Base-by-base conservation (phyloP, 2,329 filamentous ascomycete species). In the Parastagonospora avenae region DNA sequence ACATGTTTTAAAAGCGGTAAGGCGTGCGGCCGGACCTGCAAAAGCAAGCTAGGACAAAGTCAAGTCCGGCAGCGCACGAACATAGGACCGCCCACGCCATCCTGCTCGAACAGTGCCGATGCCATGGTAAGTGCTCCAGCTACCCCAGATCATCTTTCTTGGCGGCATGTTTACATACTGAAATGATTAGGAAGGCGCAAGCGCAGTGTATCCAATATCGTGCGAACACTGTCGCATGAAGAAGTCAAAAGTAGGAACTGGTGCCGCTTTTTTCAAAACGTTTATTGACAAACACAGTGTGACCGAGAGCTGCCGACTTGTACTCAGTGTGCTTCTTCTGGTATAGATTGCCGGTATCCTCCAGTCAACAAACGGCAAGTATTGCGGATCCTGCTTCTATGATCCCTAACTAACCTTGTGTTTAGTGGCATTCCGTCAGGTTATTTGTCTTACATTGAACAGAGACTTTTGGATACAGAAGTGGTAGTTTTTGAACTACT, bases 191-290 rank as follows among this genome's bases (percentile, higher is more conserved):
- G 46, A 60, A 12, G 55, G 60, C 37, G 24, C 38, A 15, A 39
- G 16, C 37, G 39, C 35, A 8, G 54, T 54, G 10, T 51, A 64
- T 51, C 62, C 63, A 14, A 65, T 66, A 27, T 59, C 63, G 4
- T 66, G 63, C 43, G 62, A 66, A 30, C 51, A 54, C 7, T 66
- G 63, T 46, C 56, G 63, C 29, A 62, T 57, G 45, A 66, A 65
- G 44, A 66, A 66, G 43, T 62, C 59, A 16, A 66, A 63, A 52
- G 63, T 66, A 49, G 10, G 41, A 31, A 16, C 33, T 11, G 5
- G 14, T 28, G 4, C 16, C 2, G 6, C 9, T 16, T 4, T n/a
- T 11, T 14, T 27, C 19, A 6, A 8, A 9, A 8, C 8, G 14
- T 14, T 33, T 41, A 19, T 49, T 59, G 37, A 62, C 24, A 11